Percentiles rank a stretch among this genome's conserved stretches.
Evolutionary conservation across 306 rosid genomes (phyloP).

Genomic region (Carpinus viminea): DNA sequence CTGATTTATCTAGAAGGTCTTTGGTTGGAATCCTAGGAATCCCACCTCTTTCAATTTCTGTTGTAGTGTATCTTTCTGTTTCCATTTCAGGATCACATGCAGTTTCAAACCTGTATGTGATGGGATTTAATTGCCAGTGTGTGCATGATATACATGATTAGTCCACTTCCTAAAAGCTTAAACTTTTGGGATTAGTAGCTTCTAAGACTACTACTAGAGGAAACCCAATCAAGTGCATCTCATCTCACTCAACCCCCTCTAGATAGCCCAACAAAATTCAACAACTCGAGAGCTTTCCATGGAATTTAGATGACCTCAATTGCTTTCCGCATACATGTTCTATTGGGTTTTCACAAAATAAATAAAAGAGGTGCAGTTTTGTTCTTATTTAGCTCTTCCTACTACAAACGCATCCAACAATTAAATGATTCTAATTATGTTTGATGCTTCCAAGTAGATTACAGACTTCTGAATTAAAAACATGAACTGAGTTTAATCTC

Average conservation of each 20-base stretch:
- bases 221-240: not conserved
- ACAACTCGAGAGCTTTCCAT: not conserved
- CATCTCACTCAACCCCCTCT: not conserved
- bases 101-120: not conserved
- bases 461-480: not conserved
- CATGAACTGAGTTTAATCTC: not conserved
- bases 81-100: not conserved
- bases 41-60: conserved; percentile 1
- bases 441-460: not conserved
- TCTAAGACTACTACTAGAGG: not conserved
- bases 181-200: not conserved
- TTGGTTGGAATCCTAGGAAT: not conserved
- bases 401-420: not conserved
- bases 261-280: not conserved
- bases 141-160: not conserved
- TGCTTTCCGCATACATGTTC: not conserved
- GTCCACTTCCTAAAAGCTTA: not conserved
- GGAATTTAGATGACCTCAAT: not conserved
- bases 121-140: not conserved
- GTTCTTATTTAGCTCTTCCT: not conserved
- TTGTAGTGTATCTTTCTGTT: not conserved
- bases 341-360: not conserved
- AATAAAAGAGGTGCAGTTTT: not conserved
- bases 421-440: not conserved
- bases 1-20: not conserved